phyloP scores from a whole-genome alignment of 202 grass and related monocot species.

The Panicum virgatum region DNA sequence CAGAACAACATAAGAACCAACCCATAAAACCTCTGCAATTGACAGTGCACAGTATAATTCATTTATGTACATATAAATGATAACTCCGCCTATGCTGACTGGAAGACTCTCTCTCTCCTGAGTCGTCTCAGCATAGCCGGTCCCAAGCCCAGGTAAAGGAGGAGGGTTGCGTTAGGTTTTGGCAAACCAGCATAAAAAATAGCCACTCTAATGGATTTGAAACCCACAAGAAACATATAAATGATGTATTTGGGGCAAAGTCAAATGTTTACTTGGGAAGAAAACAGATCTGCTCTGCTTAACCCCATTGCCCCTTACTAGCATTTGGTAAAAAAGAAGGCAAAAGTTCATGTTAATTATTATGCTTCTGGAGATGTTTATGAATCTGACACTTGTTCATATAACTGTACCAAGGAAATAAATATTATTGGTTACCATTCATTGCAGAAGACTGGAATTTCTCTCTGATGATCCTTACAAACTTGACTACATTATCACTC shows the following conservation, averaged over 20 bases:
- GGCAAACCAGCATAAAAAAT: too few species aligned
- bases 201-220: too few species aligned
- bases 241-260: background rate
- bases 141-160: too few species aligned
- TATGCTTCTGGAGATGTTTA: slow-evolving; percentile 7
- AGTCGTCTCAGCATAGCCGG: too few species aligned
- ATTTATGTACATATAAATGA: background rate
- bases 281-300: background rate
- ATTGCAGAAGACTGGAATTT: slow-evolving; percentile 58
- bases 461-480: slow-evolving; percentile 63
- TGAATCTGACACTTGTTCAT: background rate
- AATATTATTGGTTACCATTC: slow-evolving; percentile 50
- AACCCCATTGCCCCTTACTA: background rate
- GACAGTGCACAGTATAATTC: background rate
- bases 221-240: too few species aligned
- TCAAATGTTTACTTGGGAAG: background rate
- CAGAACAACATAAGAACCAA: slow-evolving; percentile 14
- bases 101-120: too few species aligned
- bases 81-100: too few species aligned
- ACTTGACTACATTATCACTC: slow-evolving; percentile 47
- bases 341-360: background rate
- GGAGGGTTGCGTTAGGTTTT: too few species aligned
- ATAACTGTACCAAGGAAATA: background rate
- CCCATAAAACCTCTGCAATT: background rate
- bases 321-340: background rate